These are phyloP conservation scores for Backusella luteola DNA, from an alignment of 192 early-diverging fungal genomes.

Conservation along the genomic window DNA sequence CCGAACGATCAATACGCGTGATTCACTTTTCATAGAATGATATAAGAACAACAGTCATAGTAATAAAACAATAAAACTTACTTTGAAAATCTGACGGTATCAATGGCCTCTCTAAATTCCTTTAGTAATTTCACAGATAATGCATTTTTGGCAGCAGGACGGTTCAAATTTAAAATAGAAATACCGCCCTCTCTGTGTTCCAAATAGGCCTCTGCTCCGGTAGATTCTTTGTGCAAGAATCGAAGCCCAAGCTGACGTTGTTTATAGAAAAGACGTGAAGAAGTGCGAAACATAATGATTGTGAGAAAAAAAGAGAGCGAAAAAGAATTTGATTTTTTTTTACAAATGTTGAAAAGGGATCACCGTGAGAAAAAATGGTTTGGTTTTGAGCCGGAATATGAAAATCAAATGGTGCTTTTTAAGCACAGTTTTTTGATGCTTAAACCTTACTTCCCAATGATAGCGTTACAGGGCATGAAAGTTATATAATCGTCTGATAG, in stretches of 20 bases:
- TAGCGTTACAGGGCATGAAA: no score
- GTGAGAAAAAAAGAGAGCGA: background rate
- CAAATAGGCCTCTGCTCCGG: conserved; percentile 36
- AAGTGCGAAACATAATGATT: background rate
- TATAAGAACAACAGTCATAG: background rate
- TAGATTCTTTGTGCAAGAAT: background rate
- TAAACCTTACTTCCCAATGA: no score
- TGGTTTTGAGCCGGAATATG: no score
- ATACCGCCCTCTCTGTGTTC: conserved; percentile 64
- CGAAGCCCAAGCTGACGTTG: background rate
- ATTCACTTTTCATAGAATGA: conserved; percentile 33
- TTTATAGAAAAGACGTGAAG: background rate
- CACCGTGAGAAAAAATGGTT: background rate
- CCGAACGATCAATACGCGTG: conserved; percentile 79
- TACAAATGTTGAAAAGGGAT: background rate
- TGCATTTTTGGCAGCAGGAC: conserved; percentile 87
- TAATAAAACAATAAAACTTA: conserved; percentile 29
- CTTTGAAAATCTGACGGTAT: conserved; percentile 62
- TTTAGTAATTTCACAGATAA: conserved; percentile 75
- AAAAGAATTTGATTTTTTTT: background rate
- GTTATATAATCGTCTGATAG: no score
- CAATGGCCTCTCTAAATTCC: conserved; percentile 67
- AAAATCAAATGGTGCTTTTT: no score
- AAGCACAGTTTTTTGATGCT: no score
- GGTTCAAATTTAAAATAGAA: conserved; percentile 75